These are phyloP conservation scores for Debaryomyces prosopidis DNA, from an alignment of 805 yeast genomes.

Conservation along the genomic window DNA sequence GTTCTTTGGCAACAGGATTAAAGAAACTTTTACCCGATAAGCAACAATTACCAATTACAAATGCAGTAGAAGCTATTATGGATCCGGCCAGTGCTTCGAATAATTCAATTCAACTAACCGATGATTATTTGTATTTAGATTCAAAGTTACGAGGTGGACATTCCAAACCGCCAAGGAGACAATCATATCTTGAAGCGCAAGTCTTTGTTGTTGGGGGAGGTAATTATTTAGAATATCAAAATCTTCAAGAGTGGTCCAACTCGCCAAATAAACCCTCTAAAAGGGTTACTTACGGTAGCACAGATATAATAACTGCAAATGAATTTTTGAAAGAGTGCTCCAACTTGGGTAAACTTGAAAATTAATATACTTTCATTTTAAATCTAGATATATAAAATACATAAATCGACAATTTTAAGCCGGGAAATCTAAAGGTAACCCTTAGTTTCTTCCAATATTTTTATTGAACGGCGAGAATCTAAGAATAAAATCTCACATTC, in stretches of 20 bases:
- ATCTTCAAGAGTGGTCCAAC: conserved; percentile 82
- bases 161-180: conserved; percentile 84
- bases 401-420: neutral
- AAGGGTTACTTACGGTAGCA: conserved; percentile 82
- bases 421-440: conserved; percentile 34
- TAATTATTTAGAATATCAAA: conserved; percentile 89
- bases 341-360: conserved; percentile 39
- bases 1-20: conserved; percentile 83
- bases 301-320: conserved; percentile 68
- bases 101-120: conserved; percentile 71
- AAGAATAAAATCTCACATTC: conserved; percentile 82
- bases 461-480: conserved; percentile 81
- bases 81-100: conserved; percentile 70
- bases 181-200: conserved; percentile 73
- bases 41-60: conserved; percentile 85
- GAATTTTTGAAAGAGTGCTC: conserved; percentile 70
- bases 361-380: conserved; percentile 1
- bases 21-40: conserved; percentile 86
- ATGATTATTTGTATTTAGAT: conserved; percentile 87
- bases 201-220: conserved; percentile 98
- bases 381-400: conserved; percentile 1
- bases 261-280: conserved; percentile 39
- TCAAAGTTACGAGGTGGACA: conserved; percentile 90
- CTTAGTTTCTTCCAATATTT: conserved; percentile 54
- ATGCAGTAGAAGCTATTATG: conserved; percentile 87